Conservation (phyloP, 2,329 filamentous ascomycete species). For the Neodidymelliopsis sp. region DNA sequence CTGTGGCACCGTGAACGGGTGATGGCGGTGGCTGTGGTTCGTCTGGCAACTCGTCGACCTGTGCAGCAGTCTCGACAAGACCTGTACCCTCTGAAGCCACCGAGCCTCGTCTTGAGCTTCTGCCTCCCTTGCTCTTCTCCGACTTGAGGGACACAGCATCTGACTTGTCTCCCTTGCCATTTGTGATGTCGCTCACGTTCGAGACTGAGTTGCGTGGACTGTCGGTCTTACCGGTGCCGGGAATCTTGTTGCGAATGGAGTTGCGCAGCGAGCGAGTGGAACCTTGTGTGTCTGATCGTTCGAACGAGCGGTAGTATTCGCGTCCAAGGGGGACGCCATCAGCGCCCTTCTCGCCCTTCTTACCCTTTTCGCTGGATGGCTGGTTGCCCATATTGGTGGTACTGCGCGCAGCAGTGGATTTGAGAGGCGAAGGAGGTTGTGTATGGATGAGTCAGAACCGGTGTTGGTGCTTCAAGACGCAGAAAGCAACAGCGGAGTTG, state of each 20-base stretch:
- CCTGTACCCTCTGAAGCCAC: slow-evolving; percentile 43
- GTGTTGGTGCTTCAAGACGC: background rate
- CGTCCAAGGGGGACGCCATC: slow-evolving; percentile 73
- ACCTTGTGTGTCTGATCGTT: slow-evolving; percentile 90
- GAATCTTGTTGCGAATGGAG: slow-evolving; percentile 86
- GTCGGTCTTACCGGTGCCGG: slow-evolving; percentile 72
- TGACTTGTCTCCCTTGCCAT: slow-evolving; percentile 69
- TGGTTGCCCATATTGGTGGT: slow-evolving; percentile 76
- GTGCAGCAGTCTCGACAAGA: slow-evolving; percentile 42
- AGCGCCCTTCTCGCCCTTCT: slow-evolving; percentile 54
- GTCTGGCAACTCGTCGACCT: slow-evolving; percentile 41
- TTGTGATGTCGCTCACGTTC: slow-evolving; percentile 55
- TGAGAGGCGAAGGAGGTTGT: slow-evolving; percentile 7
- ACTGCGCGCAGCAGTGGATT: slow-evolving; percentile 17
- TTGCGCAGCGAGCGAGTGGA: slow-evolving; percentile 86
- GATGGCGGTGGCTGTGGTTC: slow-evolving; percentile 72
- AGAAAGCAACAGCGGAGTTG: slow-evolving; percentile 29
- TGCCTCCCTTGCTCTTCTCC: slow-evolving; percentile 62
- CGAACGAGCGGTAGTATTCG: slow-evolving; percentile 80
- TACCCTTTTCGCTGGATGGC: slow-evolving; percentile 66
- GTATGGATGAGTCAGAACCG: slow-evolving; percentile 16
- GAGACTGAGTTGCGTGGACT: slow-evolving; percentile 80
- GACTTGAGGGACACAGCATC: slow-evolving; percentile 81
- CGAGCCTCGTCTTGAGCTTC: slow-evolving; percentile 47
- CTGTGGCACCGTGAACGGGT: slow-evolving; percentile 78